Evolutionary conservation across 2,329 filamentous ascomycete genomes (phyloP), one percentile per base, ranked within the genome.

Genomic region (Xylariaceae sp.): DNA sequence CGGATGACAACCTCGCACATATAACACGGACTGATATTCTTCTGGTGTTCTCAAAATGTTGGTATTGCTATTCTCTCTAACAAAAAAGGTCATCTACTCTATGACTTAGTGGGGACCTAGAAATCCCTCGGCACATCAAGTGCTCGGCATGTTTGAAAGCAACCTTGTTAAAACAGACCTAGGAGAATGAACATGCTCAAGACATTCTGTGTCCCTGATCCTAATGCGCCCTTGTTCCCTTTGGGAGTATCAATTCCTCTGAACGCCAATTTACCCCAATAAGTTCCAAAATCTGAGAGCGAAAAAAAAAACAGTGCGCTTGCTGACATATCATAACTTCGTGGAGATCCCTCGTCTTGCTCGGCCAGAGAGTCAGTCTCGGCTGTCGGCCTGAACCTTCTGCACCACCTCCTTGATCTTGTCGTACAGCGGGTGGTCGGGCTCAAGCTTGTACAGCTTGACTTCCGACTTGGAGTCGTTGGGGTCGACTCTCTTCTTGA

Each of bases 381-480:
- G 56, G 46, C 65, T 64, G 51, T 78, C 74, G n/a, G 68, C 73
- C 67, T 96, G 88, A 19, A 97, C 89, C 62, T 83, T 85, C 68
- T 84, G 76, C 41, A 97, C 88, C 41, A 90, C 71, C 55, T 84
- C 72, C 32, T 88, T 74, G 23, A 96, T 76, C 57, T 81, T 74
- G 42, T 76, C 67, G 67, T 82, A 94, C 40, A 97, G 75, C 59
- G 86, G 83, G 60, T 97, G 86, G 16, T 64, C 70, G 43, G 78
- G 67, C 54, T 88, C 79, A 40, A 98, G 73, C 28, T 88, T 88
- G 52, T 86, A 94, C 48, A 98, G 76, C 64, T 24, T 24, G 11
- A 24, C 21, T 11, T 24, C 21, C 21, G 21, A 24, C 7, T 24
- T 24, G 21, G 21, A 24, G 21, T 24, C 21, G 11, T 24, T 24